phyloP scores from a whole-genome alignment of 129 eudicot genomes.

The Centrapalus pauciflorus region DNA sequence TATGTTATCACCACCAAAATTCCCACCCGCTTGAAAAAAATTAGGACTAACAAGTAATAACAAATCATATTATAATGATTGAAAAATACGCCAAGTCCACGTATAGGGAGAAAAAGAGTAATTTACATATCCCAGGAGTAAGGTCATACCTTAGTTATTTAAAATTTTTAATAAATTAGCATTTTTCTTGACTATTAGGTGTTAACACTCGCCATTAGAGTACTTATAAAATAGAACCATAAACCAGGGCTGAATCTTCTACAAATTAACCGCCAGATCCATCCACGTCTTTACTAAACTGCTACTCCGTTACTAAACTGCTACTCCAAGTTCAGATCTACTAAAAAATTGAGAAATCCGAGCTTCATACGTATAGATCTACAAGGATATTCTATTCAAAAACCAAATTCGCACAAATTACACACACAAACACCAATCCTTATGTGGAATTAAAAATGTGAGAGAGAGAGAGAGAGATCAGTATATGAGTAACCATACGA shows the following conservation, averaged over 20 bases:
- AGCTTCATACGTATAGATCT: slow-evolving; percentile 10
- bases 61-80: not conserved
- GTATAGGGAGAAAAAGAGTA: not conserved
- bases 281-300: not conserved
- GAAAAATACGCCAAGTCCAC: not conserved
- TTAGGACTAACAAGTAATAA: too few species aligned
- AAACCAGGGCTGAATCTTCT: not conserved
- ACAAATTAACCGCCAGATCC: slow-evolving; percentile 11
- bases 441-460: not conserved
- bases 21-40: not conserved
- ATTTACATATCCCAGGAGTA: not conserved
- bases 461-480: not conserved
- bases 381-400: not conserved
- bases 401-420: not conserved
- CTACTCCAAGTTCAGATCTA: slow-evolving; percentile 20
- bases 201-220: too few species aligned
- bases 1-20: not conserved
- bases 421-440: not conserved
- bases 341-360: not conserved
- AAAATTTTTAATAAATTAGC: not conserved
- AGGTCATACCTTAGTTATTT: not conserved
- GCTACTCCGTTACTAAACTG: not conserved
- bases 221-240: not conserved
- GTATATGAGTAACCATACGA: slow-evolving; percentile 15
- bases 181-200: not conserved